Evolutionary conservation across 495 filamentous ascomycete genomes (phyloP), one percentile per base, ranked within the genome.

Genomic region (Pyrenopolyporus hunteri): DNA sequence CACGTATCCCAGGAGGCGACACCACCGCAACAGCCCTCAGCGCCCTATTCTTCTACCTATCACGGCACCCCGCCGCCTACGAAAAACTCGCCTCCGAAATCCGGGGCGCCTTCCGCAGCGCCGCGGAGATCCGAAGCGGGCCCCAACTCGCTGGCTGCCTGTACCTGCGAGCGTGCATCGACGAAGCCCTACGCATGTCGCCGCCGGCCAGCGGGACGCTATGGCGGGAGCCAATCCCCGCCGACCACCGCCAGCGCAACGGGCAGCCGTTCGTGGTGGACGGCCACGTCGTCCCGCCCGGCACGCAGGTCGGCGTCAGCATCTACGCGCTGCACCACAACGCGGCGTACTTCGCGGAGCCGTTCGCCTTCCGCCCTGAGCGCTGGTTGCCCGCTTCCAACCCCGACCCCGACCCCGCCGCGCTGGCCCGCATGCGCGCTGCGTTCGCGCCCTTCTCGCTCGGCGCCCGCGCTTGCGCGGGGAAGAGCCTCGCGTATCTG

Each of bases 291-390:
- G 14, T 58, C 6, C 82, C 81, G 0, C 69, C 60, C 0, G 83
- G 82, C 7, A 81, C 77, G 6, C 76, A 81, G 53, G 78, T 83
- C 26, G 83, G 82, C 2, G 80, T 81, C 3, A 77, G 73, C 1
- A 76, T 74, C 7, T 87, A 83, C 74, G 70, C 80, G 2, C 74
- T 88, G 23, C 83, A 86, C 56, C 83, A 85, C 33, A 79, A 84
- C 64, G 70, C 74, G 4, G 20, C 66, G 6, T 86, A 85, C 73
- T 87, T 80, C 66, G 74, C 76, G 0, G 71, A 81, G 11, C 74
- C 85, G 0, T 80, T 75, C 43, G 52, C 57, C 0, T 86, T 74
- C 62, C 57, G 73, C 7, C 84, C 83, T 0, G 78, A 84, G 53
- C 80, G 83, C 14, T 87, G 83, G 84, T 76, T 85, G n/a, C n/a